Conservation (phyloP, 495 filamentous ascomycete species). For the Aspergillus biplanus region DNA sequence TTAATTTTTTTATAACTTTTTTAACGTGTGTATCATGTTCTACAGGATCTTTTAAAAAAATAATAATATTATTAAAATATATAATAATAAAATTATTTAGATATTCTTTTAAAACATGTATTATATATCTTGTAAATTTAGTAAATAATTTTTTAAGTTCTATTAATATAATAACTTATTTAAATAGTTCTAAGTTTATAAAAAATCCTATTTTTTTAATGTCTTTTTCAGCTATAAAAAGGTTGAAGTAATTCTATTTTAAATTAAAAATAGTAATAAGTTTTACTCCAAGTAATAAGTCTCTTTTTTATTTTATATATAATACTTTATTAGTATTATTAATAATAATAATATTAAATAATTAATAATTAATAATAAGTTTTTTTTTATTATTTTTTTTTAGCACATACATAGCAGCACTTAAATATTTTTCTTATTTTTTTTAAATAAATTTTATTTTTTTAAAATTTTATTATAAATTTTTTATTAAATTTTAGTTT, state of each 20-base stretch:
- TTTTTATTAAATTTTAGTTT: neutral
- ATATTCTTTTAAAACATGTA: constrained; percentile 14
- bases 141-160: neutral
- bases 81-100: constrained; percentile 21
- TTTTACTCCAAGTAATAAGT: constrained; percentile 3
- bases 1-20: no score
- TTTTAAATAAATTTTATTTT: neutral
- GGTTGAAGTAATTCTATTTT: constrained; percentile 14
- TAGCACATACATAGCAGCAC: constrained; percentile 9
- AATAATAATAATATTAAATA: constrained; percentile 4
- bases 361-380: neutral
- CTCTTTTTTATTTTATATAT: constrained; percentile 14
- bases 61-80: constrained; percentile 13
- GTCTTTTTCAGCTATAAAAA: constrained; percentile 6
- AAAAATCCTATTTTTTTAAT: constrained; percentile 11
- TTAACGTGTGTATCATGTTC: neutral
- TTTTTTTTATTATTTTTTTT: neutral
- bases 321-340: constrained; percentile 10
- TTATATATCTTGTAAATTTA: constrained; percentile 7
- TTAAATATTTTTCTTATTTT: constrained; percentile 17
- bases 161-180: constrained; percentile 5
- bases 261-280: constrained; percentile 13
- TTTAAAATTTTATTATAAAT: neutral
- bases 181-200: constrained; percentile 11
- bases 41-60: neutral